Conservation (phyloP, 805 yeast genomes). For the Wickerhamiella domercqiae region DNA sequence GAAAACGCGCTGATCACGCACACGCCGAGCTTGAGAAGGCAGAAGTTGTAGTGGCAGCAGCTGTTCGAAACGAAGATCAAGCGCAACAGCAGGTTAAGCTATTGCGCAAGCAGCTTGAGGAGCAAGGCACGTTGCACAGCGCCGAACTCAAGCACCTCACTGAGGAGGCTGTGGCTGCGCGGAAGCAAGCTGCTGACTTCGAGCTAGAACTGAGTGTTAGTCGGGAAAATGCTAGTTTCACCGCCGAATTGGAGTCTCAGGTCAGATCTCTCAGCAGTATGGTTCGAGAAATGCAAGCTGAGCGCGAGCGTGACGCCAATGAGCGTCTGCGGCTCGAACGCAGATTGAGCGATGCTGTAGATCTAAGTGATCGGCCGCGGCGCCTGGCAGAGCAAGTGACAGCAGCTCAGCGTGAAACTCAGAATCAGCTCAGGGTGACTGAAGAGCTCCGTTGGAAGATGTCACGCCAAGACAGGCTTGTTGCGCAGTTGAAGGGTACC, state of each 20-base stretch:
- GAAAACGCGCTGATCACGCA: conserved; percentile 58
- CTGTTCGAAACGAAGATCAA: conserved; percentile 44
- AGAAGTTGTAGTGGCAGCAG: conserved; percentile 52
- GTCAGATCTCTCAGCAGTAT: conserved; percentile 41
- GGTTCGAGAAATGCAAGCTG: conserved; percentile 43
- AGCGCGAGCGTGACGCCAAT: conserved; percentile 43
- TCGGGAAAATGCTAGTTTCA: conserved; percentile 2
- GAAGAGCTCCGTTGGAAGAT: conserved; percentile 16
- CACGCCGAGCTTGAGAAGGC: conserved; percentile 60
- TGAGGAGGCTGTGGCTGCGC: conserved; percentile 4
- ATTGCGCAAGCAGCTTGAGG: conserved; percentile 5
- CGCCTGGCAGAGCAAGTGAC: conserved; percentile 25
- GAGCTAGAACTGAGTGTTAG: conserved; percentile 6
- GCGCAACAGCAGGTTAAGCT: conserved; percentile 31
- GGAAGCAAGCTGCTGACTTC: conserved; percentile 5
- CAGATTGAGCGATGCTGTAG: conserved; percentile 30
- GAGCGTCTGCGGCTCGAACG: conserved; percentile 35
- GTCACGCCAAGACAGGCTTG: conserved; percentile 20
- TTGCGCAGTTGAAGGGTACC: conserved; percentile 32
- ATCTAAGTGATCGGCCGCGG: conserved; percentile 22
- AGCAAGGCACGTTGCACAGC: conserved; percentile 7
- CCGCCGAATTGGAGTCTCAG: conserved; percentile 25
- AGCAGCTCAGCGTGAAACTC: conserved; percentile 18
- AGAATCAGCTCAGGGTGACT: conserved; percentile 15
- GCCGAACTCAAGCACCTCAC: conserved; percentile 4